phyloP scores from a whole-genome alignment of 176 grass and related monocot species.

The Ampelocalamus luodianensis region DNA sequence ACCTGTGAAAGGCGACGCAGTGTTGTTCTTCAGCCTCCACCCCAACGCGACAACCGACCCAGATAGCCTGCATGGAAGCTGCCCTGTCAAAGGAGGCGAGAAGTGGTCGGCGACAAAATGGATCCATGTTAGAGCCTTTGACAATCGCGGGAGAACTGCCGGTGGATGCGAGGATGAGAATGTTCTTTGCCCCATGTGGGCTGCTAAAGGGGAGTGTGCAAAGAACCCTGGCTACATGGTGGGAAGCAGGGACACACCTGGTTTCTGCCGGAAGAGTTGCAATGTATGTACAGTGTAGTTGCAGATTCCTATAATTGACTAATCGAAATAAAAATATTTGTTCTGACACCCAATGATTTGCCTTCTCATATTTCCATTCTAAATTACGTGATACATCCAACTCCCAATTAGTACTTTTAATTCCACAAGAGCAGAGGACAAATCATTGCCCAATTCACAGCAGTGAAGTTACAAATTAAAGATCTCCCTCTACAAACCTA shows the following conservation, averaged over 20 bases:
- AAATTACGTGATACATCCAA: not conserved
- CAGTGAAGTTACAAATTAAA: not conserved
- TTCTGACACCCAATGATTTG: not conserved
- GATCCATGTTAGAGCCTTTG: conserved; percentile 56
- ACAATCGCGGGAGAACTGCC: not conserved
- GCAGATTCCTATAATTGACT: not conserved
- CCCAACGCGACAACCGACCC: conserved; percentile 46
- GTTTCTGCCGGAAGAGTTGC: conserved; percentile 67
- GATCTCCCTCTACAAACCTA: not conserved
- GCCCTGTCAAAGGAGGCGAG: conserved; percentile 58
- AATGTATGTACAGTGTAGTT: conserved; percentile 38
- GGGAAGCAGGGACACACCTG: conserved; percentile 44
- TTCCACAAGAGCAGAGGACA: not conserved
- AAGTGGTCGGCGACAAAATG: conserved; percentile 76
- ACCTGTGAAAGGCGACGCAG: conserved; percentile 59
- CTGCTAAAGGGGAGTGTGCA: conserved; percentile 55
- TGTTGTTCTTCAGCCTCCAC: conserved; percentile 70
- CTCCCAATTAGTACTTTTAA: not conserved
- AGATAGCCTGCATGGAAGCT: conserved; percentile 59
- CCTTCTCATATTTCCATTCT: not conserved
- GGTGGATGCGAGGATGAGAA: conserved; percentile 53
- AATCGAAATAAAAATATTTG: not conserved
- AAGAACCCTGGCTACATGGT: conserved; percentile 66
- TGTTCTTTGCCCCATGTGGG: conserved; percentile 40
- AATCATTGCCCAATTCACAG: not conserved